Percentiles rank a stretch among this genome's conserved stretches.
phyloP scores from a whole-genome alignment of 768 basidiomycete species.

The Lyophyllum decastes region DNA sequence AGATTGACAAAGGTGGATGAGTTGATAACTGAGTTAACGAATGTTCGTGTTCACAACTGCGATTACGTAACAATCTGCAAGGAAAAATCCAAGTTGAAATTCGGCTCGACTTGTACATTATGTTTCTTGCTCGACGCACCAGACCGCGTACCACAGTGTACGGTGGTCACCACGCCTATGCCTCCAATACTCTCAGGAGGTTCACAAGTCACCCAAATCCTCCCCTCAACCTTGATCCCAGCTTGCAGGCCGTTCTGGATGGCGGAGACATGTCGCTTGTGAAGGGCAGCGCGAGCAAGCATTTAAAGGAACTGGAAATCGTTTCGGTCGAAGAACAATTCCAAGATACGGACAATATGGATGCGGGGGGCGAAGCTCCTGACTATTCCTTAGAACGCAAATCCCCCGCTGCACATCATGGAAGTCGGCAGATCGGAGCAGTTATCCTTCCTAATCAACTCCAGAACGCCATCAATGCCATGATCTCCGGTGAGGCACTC shows the following conservation, averaged over 20 bases:
- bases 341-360: conserved; percentile 28
- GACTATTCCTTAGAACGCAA: conserved; percentile 44
- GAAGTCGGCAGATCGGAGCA: conserved; percentile 70
- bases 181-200: background rate
- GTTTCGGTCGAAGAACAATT: conserved; percentile 37
- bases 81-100: too few relatives aligned
- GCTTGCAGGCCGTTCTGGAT: conserved; percentile 57
- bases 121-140: conserved; percentile 17
- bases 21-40: background rate
- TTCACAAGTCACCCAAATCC: conserved; percentile 51
- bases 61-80: conserved; percentile 6
- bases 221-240: conserved; percentile 65
- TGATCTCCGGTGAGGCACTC: conserved; percentile 62
- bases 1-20: too few relatives aligned
- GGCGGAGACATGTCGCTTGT: conserved; percentile 71
- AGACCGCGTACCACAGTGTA: background rate
- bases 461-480: conserved; percentile 57
- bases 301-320: conserved; percentile 58
- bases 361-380: conserved; percentile 28
- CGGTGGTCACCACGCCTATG: background rate
- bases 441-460: conserved; percentile 76
- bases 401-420: conserved; percentile 83
- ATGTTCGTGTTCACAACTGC: background rate
- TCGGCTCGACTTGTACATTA: background rate
- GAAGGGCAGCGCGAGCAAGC: conserved; percentile 28